These are phyloP conservation scores for Microcera coccophila DNA, from an alignment of 2,329 filamentous ascomycete genomes.

Conservation along the genomic window DNA sequence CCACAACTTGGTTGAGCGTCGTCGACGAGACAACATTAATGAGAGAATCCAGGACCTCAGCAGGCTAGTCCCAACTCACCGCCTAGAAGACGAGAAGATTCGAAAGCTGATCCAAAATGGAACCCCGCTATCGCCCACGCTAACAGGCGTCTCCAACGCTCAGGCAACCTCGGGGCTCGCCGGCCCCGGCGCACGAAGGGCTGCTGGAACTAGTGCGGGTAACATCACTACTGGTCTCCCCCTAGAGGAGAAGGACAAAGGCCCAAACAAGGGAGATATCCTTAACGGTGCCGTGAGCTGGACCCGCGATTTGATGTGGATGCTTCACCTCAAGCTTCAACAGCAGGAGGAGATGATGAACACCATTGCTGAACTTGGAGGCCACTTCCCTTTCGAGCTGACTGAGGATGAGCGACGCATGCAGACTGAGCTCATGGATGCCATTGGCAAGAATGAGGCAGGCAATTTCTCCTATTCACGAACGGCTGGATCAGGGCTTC, in stretches of 20 bases:
- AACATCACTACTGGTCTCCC: conserved; percentile 92
- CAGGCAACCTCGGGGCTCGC: conserved; percentile 83
- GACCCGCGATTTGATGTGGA: conserved; percentile 98
- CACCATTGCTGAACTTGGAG: conserved; percentile 67
- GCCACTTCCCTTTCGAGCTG: conserved; percentile 72
- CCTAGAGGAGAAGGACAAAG: conserved; percentile 96
- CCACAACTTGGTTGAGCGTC: conserved; percentile 92
- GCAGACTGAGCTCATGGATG: conserved; percentile 87
- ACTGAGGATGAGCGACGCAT: conserved; percentile 93
- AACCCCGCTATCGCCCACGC: conserved; percentile 79
- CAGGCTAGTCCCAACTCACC: conserved; percentile 84
- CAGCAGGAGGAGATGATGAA: conserved; percentile 86
- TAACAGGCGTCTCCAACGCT: conserved; percentile 63
- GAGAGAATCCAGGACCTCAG: conserved; percentile 96
- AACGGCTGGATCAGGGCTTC: conserved; percentile 74
- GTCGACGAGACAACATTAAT: conserved; percentile 96
- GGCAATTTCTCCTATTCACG: conserved; percentile 81
- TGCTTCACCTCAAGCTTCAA: conserved; percentile 82
- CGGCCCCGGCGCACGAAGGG: conserved; percentile 76
- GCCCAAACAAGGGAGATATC: conserved; percentile 97
- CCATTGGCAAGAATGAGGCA: conserved; percentile 74
- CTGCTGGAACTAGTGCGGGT: conserved; percentile 63
- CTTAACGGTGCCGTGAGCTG: conserved; percentile 95
- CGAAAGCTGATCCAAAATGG: conserved; percentile 93
- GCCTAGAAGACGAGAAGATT: conserved; percentile 94